Percentiles rank a stretch among this genome's conserved stretches.
These are phyloP conservation scores for Stachybotrys chlorohalonatus DNA, from an alignment of 2,329 filamentous ascomycete genomes.

Conservation along the genomic window DNA sequence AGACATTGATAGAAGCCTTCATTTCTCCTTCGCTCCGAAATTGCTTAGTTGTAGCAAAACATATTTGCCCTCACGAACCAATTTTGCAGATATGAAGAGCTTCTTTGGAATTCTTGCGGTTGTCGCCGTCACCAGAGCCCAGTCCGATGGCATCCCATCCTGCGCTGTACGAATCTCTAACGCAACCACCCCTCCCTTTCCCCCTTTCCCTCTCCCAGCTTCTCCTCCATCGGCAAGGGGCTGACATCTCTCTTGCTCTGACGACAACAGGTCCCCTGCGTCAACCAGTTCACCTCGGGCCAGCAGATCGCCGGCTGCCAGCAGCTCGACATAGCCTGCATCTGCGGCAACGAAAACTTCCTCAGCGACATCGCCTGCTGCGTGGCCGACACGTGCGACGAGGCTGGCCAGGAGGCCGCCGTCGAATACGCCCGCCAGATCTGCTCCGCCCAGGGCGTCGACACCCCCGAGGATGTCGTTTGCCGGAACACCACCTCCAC, in stretches of 20 bases:
- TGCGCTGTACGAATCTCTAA: constrained; percentile 25
- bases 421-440: constrained; percentile 27
- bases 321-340: constrained; percentile 27
- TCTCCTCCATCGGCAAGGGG: neutral
- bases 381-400: constrained; percentile 23
- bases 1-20: no score
- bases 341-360: constrained; percentile 31
- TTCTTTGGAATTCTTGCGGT: constrained; percentile 19
- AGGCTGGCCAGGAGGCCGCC: constrained; percentile 20
- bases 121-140: constrained; percentile 23
- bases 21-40: no score
- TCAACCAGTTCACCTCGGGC: constrained; percentile 22
- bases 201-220: neutral
- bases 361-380: constrained; percentile 32
- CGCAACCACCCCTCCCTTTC: neutral
- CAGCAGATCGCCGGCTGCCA: constrained; percentile 27
- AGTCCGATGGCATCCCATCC: constrained; percentile 20
- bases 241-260: neutral
- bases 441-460: constrained; percentile 25
- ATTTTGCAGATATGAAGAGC: constrained; percentile 21
- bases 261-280: constrained; percentile 18
- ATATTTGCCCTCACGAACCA: no score
- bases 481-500: constrained; percentile 12
- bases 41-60: no score
- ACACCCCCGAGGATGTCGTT: constrained; percentile 24